phyloP scores from a whole-genome alignment of 2,329 filamentous ascomycete genomes.

The Nectriaceae sp. region DNA sequence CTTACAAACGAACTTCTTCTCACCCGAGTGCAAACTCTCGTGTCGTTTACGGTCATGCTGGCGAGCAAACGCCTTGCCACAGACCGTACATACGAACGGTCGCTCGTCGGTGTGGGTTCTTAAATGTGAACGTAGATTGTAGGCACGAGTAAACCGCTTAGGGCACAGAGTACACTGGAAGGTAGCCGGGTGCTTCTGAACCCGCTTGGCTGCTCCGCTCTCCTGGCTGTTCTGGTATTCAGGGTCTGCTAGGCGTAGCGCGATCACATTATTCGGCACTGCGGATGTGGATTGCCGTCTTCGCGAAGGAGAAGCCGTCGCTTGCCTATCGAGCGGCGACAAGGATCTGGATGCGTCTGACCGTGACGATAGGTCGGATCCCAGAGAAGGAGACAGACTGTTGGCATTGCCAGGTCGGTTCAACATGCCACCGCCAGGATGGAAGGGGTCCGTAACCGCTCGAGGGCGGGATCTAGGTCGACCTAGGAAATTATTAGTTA shows the following conservation, averaged over 20 bases:
- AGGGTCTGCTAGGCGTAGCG: conserved; percentile 88
- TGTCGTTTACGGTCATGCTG: conserved; percentile 98
- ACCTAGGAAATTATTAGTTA: conserved; percentile 36
- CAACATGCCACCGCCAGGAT: conserved; percentile 44
- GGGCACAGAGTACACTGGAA: conserved; percentile 94
- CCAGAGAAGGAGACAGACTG: conserved; percentile 53
- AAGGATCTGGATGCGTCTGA: conserved; percentile 56
- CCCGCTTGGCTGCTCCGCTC: conserved; percentile 70
- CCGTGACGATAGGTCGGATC: conserved; percentile 45
- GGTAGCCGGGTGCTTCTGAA: conserved; percentile 95
- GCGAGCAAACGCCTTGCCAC: conserved; percentile 93
- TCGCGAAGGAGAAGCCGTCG: conserved; percentile 36
- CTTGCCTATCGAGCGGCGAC: conserved; percentile 59
- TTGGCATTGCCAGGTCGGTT: conserved; percentile 42
- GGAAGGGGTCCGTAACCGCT: conserved; percentile 63
- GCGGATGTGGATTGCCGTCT: conserved; percentile 65
- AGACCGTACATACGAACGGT: conserved; percentile 95
- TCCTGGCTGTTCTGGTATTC: conserved; percentile 71
- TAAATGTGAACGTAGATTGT: conserved; percentile 92
- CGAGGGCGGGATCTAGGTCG: conserved; percentile 52
- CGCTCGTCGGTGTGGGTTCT: conserved; percentile 97
- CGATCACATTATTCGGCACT: conserved; percentile 67
- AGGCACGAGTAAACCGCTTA: conserved; percentile 93
- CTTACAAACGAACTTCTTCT: conserved; percentile 98
- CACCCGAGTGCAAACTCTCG: conserved; percentile 91